Percentiles rank a stretch among this genome's conserved stretches.
Conservation (phyloP, 1,284 basidiomycete genomes). For the Wolfiporia cocos region DNA sequence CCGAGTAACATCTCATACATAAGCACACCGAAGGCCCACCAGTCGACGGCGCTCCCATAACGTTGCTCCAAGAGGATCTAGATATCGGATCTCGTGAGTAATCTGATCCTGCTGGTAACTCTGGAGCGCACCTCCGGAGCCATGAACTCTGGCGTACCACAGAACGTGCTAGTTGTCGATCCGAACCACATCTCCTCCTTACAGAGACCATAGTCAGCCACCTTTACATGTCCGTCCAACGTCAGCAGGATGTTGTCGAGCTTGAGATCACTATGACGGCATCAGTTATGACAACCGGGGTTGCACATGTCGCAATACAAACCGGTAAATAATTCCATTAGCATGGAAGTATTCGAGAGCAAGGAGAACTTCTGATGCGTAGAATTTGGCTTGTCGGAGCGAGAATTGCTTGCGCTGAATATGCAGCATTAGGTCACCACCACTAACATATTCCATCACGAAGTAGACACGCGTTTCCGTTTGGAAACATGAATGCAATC, state of each 20-base stretch:
- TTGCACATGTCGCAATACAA: conserved; percentile 1
- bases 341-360: conserved; percentile 98
- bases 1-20: conserved; percentile 99
- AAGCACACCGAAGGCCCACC: conserved; percentile 99
- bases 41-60: conserved; percentile 97
- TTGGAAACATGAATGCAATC: conserved; percentile 98
- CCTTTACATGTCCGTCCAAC: conserved; percentile 96
- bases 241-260: conserved; percentile 98
- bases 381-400: conserved; percentile 89
- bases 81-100: no score
- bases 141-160: conserved; percentile 99
- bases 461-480: conserved; percentile 95
- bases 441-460: conserved; percentile 77
- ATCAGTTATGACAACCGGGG: conserved; percentile 2
- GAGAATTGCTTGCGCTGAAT: conserved; percentile 82
- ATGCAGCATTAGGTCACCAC: conserved; percentile 79
- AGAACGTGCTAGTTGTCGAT: conserved; percentile 98
- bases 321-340: conserved; percentile 93
- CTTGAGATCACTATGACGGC: conserved; percentile 78
- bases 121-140: conserved; percentile 83
- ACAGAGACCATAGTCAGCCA: conserved; percentile 98
- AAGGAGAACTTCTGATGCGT: conserved; percentile 95
- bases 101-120: no score
- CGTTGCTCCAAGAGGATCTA: conserved; percentile 97
- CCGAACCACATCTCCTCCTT: conserved; percentile 99